Conservation (phyloP, 2,329 filamentous ascomycete genomes). For the Chrysoporthe cubensis region DNA sequence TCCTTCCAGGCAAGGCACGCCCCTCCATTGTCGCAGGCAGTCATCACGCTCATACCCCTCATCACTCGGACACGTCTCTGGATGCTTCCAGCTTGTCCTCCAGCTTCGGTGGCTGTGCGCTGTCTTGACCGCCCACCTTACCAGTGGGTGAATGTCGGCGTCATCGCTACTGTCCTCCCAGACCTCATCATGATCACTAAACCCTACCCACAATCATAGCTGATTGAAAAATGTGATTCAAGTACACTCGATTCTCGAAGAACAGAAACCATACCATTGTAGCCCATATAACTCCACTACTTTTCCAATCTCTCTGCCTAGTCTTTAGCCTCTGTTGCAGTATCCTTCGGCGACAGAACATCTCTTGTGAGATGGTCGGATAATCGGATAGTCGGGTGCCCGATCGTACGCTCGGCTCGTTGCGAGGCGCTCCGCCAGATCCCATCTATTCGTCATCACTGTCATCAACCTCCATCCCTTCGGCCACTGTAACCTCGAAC, state of each 20-base stretch:
- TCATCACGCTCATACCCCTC: too few species aligned
- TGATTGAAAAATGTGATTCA: background rate
- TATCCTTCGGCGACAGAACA: background rate
- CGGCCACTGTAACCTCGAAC: conserved; percentile 82
- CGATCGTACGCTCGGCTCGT: conserved; percentile 7
- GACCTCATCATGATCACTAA: conserved; percentile 5
- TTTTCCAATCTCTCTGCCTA: background rate
- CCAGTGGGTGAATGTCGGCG: background rate
- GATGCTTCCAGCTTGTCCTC: too few species aligned
- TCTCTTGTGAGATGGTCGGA: background rate
- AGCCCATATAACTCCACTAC: conserved; percentile 3
- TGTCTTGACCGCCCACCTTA: background rate
- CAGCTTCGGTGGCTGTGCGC: too few species aligned
- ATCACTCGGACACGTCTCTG: too few species aligned
- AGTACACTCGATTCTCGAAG: background rate
- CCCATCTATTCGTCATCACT: conserved; percentile 52
- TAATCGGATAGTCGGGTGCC: background rate
- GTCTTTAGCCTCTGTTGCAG: background rate
- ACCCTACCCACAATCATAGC: background rate
- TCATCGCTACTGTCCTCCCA: background rate
- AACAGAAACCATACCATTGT: conserved; percentile 12
- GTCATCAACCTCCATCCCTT: conserved; percentile 94
- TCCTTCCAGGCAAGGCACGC: background rate
- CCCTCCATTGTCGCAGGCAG: background rate
- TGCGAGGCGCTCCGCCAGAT: background rate